phyloP scores from a whole-genome alignment of 2,329 filamentous ascomycete genomes.

The Penicillium sp. region DNA sequence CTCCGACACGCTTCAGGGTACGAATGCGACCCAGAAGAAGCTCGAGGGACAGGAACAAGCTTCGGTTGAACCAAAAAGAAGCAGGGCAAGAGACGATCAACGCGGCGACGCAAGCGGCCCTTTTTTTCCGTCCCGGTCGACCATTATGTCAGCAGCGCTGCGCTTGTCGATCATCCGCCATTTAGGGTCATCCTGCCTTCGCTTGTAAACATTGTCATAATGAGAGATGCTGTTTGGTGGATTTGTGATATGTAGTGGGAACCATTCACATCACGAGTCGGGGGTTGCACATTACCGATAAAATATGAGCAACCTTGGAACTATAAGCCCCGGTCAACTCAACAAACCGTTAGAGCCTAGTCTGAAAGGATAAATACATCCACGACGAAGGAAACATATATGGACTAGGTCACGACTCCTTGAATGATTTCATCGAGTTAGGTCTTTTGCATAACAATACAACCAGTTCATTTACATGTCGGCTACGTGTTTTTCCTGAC shows the following conservation, averaged over 20 bases:
- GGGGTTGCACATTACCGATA: too few relatives aligned
- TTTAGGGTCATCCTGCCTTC: not conserved
- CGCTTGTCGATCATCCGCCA: not conserved
- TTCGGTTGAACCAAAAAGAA: not conserved
- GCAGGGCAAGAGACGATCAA: not conserved
- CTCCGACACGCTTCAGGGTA: not conserved
- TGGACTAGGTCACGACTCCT: too few relatives aligned
- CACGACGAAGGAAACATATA: too few relatives aligned
- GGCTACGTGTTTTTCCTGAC: too few relatives aligned
- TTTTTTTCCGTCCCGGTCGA: constrained; percentile 2
- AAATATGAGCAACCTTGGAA: too few relatives aligned
- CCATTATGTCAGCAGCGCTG: constrained; percentile 5
- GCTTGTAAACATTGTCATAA: not conserved
- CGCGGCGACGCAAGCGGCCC: constrained; percentile 6
- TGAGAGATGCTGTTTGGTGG: not conserved
- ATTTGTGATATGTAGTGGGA: not conserved
- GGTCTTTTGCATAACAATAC: too few relatives aligned
- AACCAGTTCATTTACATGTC: too few relatives aligned
- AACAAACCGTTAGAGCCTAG: too few relatives aligned
- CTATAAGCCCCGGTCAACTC: too few relatives aligned
- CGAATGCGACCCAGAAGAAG: not conserved
- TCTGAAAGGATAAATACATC: too few relatives aligned
- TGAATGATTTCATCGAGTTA: too few relatives aligned
- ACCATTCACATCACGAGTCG: too few relatives aligned
- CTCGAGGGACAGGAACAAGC: not conserved